Base-by-base conservation (phyloP, 1,284 basidiomycete genomes). In the Naganishia cerealis region DNA sequence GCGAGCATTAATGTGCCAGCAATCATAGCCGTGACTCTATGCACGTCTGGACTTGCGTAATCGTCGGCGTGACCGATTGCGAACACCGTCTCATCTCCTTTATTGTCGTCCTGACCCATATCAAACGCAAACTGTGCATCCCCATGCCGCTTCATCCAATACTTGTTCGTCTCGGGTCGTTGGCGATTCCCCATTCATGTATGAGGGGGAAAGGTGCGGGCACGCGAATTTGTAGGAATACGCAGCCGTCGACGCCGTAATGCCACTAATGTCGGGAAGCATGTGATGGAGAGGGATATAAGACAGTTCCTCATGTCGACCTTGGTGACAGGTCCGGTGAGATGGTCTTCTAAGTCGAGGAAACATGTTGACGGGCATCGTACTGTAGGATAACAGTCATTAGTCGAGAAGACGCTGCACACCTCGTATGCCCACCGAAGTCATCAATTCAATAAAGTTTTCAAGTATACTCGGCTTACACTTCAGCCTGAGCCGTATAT, bases 401-500 rank as follows among this genome's bases (percentile, higher is more conserved):
- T 33, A 33, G 29, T 33, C 29, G 2, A 33, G 6, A 33, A 33
- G 6, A 33, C 29, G 2, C 6, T 33, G 29, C 29, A 33, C 2
- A 33, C 29, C 3, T 33, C 29, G 6, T 33, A 6, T 33, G 29
- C 29, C 29, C 29, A 33, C 6, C 29, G 29, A 33, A 57, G 42
- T 59, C 18, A 48, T 42, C 42, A 48, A 42, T 33, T 48, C 43
- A 15, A 59, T 43, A 36, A 48, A 33, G 13, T n/a, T 15, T 12
- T 48, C 57, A 43, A 43, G 48, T 8, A 59, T 42, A n/a, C 40
- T 36, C 5, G 57, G 40, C 13, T 24, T 33, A 33, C 57, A 59
- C 57, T 48, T 33, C 13, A 59, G 7, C 13, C 48, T 21, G 6
- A 59, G 26, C 24, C 26, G 43, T 15, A 43, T 16, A 29, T 36